phyloP scores from a whole-genome alignment of 1,284 basidiomycete genomes.

The Puccinia triticina region DNA sequence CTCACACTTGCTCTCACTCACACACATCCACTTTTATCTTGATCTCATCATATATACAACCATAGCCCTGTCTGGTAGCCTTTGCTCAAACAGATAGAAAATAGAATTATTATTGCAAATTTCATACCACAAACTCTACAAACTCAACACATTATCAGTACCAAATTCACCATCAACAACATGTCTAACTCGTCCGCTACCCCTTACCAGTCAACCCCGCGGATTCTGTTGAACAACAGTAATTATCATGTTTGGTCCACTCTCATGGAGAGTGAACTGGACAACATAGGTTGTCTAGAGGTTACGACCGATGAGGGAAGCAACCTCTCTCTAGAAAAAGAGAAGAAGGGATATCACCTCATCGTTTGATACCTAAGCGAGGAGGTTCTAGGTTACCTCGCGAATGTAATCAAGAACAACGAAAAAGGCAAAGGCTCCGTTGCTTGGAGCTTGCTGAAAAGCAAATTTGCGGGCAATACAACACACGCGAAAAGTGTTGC shows the following conservation, averaged over 20 bases:
- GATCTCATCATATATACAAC: too few relatives aligned
- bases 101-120: too few relatives aligned
- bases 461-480: constrained; percentile 32
- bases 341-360: constrained; percentile 14
- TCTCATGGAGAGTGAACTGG: constrained; percentile 23
- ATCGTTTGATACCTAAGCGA: constrained; percentile 18
- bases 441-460: constrained; percentile 30
- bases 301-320: background rate
- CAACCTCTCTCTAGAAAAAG: background rate
- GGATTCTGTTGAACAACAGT: constrained; percentile 12
- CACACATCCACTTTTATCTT: too few relatives aligned
- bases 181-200: background rate
- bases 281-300: constrained; percentile 12
- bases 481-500: constrained; percentile 20
- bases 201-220: background rate
- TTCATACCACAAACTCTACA: too few relatives aligned
- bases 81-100: too few relatives aligned
- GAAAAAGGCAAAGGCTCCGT: constrained; percentile 9
- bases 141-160: constrained; percentile 41
- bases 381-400: constrained; percentile 2
- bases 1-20: too few relatives aligned
- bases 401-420: constrained; percentile 9
- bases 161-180: too few relatives aligned
- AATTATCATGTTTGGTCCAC: constrained; percentile 26
- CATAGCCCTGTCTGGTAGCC: too few relatives aligned